These are phyloP conservation scores for Posidonia australis DNA, from an alignment of 106 monocot genomes.

Conservation along the genomic window DNA sequence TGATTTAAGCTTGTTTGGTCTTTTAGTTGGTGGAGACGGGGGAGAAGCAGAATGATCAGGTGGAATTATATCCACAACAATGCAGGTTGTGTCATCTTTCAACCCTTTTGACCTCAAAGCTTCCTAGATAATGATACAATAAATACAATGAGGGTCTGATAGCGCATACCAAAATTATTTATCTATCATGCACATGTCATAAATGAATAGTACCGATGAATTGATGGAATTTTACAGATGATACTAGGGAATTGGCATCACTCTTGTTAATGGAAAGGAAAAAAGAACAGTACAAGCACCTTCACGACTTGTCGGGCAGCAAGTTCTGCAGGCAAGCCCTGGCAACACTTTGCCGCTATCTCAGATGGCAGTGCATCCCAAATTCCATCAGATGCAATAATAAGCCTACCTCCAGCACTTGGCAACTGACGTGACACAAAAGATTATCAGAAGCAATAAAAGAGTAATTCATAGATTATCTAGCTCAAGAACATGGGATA, in stretches of 20 bases:
- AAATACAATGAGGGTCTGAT: background rate
- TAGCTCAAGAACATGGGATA: too few relatives aligned
- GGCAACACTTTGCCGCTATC: conserved; percentile 66
- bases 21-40: conserved; percentile 59
- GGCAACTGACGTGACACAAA: conserved; percentile 31
- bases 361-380: conserved; percentile 88
- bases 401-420: conserved; percentile 72
- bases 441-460: background rate
- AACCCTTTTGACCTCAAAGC: conserved; percentile 89
- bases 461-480: background rate
- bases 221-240: background rate
- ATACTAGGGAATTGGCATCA: too few relatives aligned
- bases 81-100: conserved; percentile 98
- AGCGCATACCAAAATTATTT: background rate
- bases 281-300: conserved; percentile 20
- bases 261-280: background rate
- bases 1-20: conserved; percentile 57
- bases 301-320: conserved; percentile 85
- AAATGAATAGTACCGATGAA: background rate
- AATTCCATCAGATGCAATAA: conserved; percentile 95
- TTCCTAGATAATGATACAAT: conserved; percentile 34
- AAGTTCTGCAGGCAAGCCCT: conserved; percentile 84
- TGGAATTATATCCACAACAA: conserved; percentile 90
- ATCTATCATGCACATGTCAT: background rate
- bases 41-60: conserved; percentile 54